Evolutionary conservation across 1,284 basidiomycete species (phyloP), one percentile per base, ranked within the genome.

Genomic region (Ustilago trichophora): DNA sequence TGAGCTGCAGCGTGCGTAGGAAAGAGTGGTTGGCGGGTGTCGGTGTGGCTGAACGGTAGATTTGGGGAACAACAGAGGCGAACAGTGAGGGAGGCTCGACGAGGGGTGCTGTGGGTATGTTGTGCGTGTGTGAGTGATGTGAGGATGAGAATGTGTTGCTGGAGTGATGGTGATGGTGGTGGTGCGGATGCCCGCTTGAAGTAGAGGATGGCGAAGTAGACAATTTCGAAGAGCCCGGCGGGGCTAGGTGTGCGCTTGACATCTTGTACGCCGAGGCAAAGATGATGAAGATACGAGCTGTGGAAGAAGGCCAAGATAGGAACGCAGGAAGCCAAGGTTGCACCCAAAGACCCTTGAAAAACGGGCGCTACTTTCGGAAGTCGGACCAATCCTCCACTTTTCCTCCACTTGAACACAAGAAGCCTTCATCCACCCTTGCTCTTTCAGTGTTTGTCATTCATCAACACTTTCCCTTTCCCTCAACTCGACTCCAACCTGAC

Each of bases 21-120:
- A 75, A 76, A 6, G 52, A 29, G 19, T 68, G 69, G 25, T 58
- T 73, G 11, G 53, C 49, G 4, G 67, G 56, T 1, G 57, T 32
- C 0, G 72, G 73, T 12, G 72, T 71, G 0, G 60, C 68, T 5
- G 62, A 72, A 12, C 77, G 75, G 24, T 72, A 78, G 46, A 80
- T 76, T 32, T 73, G 65, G 1, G 76, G 74, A 15, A 69, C 75
- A 3, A 80, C 75, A 1, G 66, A 53, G 4, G 75, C 63, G 38
- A 78, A 80, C 0, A 63, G 44, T 0, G 70, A 52, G 6, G 77
- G 77, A 10, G 76, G 76, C 9, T 68, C 52, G 12, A 75, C 55
- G 16, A 73, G 40, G 1, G 68, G 38, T 7, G 73, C 66, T 29
- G 55, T 55, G 15, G 65, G 60, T 32, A 67, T 56, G 12, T 41